Percentiles rank a stretch among this genome's conserved stretches.
phyloP scores from a whole-genome alignment of 495 filamentous ascomycete species.

The Aspergillus incahuasiensis region DNA sequence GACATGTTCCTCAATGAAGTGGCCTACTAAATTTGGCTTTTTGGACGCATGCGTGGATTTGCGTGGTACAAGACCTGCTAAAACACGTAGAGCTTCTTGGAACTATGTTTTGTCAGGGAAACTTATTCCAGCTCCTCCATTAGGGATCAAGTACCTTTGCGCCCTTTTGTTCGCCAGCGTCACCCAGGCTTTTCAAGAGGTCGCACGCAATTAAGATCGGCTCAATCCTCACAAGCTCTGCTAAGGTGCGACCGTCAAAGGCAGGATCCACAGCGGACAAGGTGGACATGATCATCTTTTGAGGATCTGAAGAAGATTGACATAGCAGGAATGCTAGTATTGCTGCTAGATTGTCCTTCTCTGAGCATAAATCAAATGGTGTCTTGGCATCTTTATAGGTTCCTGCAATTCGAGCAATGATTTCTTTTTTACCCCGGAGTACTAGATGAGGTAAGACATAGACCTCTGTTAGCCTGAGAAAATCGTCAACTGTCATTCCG shows the following conservation, averaged over 20 bases:
- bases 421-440: constrained; percentile 66
- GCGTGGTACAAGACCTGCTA: constrained; percentile 60
- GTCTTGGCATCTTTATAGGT: constrained; percentile 59
- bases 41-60: constrained; percentile 49
- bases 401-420: constrained; percentile 74
- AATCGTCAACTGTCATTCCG: constrained; percentile 62
- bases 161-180: constrained; percentile 58
- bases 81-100: constrained; percentile 59
- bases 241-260: constrained; percentile 61
- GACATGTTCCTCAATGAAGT: constrained; percentile 80
- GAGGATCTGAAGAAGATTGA: constrained; percentile 63
- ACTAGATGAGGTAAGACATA: constrained; percentile 84
- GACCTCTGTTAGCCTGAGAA: constrained; percentile 72
- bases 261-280: constrained; percentile 61
- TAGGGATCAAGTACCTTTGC: constrained; percentile 40
- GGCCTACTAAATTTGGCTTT: constrained; percentile 53
- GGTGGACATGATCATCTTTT: constrained; percentile 62
- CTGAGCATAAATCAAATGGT: constrained; percentile 54
- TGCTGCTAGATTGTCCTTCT: constrained; percentile 66
- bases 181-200: constrained; percentile 75
- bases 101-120: constrained; percentile 38
- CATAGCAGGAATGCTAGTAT: constrained; percentile 75
- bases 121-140: neutral
- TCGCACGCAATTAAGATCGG: constrained; percentile 72
- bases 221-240: constrained; percentile 68